Evolutionary conservation across 495 filamentous ascomycete species (phyloP).

Genomic region (Baudoinia panamericana): DNA sequence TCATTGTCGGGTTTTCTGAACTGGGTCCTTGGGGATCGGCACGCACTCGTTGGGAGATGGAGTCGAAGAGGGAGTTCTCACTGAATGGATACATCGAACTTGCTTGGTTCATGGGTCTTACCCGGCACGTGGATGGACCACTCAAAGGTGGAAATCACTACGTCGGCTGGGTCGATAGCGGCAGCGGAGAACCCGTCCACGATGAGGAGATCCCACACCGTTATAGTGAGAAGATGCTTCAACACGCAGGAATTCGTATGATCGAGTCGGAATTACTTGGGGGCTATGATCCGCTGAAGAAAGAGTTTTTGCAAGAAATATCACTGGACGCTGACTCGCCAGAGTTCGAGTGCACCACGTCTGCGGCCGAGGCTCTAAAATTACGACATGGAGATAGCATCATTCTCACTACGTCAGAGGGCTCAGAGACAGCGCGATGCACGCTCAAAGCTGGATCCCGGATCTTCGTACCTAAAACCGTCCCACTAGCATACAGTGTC

Average conservation of each 20-base stretch:
- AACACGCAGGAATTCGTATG: conserved; percentile 17
- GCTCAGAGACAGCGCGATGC: conserved; percentile 11
- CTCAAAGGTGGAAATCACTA: conserved; percentile 21
- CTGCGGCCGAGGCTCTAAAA: conserved; percentile 11
- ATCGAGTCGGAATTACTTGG: conserved; percentile 5
- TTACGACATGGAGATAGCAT: conserved; percentile 20
- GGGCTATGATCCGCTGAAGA: conserved; percentile 5
- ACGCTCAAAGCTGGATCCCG: conserved; percentile 15
- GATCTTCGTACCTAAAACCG: conserved; percentile 19
- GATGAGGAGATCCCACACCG: conserved; percentile 15
- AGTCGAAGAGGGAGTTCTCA: conserved; percentile 12
- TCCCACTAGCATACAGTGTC: not conserved
- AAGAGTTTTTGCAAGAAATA: conserved; percentile 17
- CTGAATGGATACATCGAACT: conserved; percentile 18
- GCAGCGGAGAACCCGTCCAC: conserved; percentile 10
- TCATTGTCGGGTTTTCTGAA: conserved; percentile 21
- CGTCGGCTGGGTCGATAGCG: conserved; percentile 19
- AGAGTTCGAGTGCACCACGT: conserved; percentile 11
- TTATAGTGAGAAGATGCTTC: conserved; percentile 10
- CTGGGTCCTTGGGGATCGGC: conserved; percentile 22
- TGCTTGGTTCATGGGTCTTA: conserved; percentile 23
- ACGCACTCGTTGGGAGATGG: conserved; percentile 24
- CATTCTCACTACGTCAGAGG: not conserved
- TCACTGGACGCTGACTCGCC: conserved; percentile 12
- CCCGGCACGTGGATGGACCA: conserved; percentile 20